Base-by-base conservation (phyloP, 306 rosid species). In the Prunus persica region DNA sequence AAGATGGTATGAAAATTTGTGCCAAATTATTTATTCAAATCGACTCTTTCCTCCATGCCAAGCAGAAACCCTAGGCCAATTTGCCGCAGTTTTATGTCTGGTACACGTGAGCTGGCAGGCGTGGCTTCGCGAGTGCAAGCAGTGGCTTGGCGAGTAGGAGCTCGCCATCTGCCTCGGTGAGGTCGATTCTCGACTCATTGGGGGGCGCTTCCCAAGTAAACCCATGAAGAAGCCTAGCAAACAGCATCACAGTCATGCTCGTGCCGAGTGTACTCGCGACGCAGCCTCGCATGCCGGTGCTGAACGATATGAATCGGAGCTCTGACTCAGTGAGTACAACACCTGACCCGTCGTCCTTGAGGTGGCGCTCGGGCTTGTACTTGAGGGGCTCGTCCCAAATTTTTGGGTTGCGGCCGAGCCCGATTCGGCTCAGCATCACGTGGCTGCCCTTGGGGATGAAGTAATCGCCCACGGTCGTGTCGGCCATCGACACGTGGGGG, bases 381-480 rank as follows among this genome's bases (percentile, higher is more conserved):
- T 46, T 76, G 1, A 18, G 11, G 1, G 87, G 84, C 0, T 86
- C 78, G 19, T 69, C 49, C 86, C 87, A 86, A 6, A 76, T 63
- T 18, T 71, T 81, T 5, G 82, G 80, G 41, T 86, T 86, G 22
- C 76, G 70, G 2, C 84, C 84, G 1, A 84, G 79, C 2, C 60
- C 87, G 2, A 45, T 6, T 75, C 88, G 80, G n/a, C 85, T 78
- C 1, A 87, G n/a, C 3, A 87, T 0, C 57, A 86, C 80, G 8
- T 78, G 84, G 24, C 88, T 82, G 8, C 84, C 88, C 20, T 83
- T 83, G 18, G 84, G 85, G 50, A 83, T 83, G n/a, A 78, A 47
- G 81, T 86, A 71, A n/a, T 61, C 38, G 2, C 34, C 68, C 6
- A 86, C 72, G 0, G 32, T 20, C 2, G 64, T 34, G 45, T 88